Evolutionary conservation across 179 eudicot genomes (phyloP), one percentile per base, ranked within the genome.

Genomic region (Gypsophila paniculata): DNA sequence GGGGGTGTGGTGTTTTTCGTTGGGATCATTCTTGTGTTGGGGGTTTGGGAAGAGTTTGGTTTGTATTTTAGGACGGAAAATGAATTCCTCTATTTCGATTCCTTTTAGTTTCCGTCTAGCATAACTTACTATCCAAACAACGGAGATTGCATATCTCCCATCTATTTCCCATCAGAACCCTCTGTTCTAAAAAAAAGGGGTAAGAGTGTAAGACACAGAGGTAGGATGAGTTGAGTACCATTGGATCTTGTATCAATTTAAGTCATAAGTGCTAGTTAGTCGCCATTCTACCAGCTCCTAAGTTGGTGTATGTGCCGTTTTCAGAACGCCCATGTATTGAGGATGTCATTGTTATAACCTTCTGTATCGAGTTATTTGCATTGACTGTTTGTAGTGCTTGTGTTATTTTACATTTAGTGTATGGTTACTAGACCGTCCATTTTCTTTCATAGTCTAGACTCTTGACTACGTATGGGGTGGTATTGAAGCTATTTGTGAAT

Each of bases 171-270:
- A n/a, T n/a, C n/a, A n/a, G n/a, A n/a, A n/a, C n/a, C n/a, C n/a
- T n/a, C n/a, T n/a, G n/a, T n/a, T n/a, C n/a, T n/a, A n/a, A n/a
- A n/a, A 0, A 39, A 6, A 39, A 39, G 6, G 44, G 44, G 44
- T 32, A 61, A 13, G 1, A 1, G 34, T 29, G 34, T 29, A 29
- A 29, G 65, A 63, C 10, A 10, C 22, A 32, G 10, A n/a, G 61
- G 14, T 19, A 61, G 65, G 44, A 17, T 61, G 65, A 32, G 44
- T 61, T 29, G 65, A 61, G 65, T 29, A 61, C 3, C 44, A 15
- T 10, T 61, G 44, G 15, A 32, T 34, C 21, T 0, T 15, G 46
- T 19, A 19, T 2, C 25, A 22, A 46, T 9, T 8, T 21, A 10
- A 57, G 12, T 8, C 9, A 9, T 57, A 57, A 19, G 26, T 57